Percentiles rank a stretch among this genome's conserved stretches.
Evolutionary conservation across 75 land plant genomes (phyloP).

Genomic region (Isoetes taiwanensis): DNA sequence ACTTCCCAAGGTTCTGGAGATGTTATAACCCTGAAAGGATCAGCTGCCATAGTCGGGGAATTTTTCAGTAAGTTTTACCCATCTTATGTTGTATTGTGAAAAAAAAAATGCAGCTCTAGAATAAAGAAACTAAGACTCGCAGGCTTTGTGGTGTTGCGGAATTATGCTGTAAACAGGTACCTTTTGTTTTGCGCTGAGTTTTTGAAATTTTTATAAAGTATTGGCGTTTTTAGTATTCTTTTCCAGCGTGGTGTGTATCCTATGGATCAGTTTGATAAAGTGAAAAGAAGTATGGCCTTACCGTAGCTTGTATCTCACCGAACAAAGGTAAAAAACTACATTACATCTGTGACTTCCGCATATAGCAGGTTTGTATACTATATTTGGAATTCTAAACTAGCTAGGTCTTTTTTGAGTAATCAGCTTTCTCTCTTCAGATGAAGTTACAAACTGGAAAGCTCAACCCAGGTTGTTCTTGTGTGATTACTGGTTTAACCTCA

Average conservation of each 20-base stretch:
- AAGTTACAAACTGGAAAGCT: constrained; percentile 87
- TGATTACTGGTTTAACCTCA: constrained; percentile 74
- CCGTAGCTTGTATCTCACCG: constrained; percentile 75
- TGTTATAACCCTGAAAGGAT: constrained; percentile 85
- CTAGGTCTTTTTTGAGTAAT: neutral
- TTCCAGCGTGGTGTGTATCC: constrained; percentile 91
- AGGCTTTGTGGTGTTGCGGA: neutral
- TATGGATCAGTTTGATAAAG: constrained; percentile 70
- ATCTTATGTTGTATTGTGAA: neutral
- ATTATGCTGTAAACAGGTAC: constrained; percentile 67
- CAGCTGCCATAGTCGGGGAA: constrained; percentile 94
- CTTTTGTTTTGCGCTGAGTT: neutral
- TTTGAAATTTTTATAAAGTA: neutral
- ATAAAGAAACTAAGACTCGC: neutral
- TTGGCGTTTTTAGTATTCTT: constrained; percentile 70
- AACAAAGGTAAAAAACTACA: constrained; percentile 66
- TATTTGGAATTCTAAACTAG: neutral
- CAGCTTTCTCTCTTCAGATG: constrained; percentile 25
- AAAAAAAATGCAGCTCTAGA: neutral
- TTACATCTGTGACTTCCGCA: constrained; percentile 60
- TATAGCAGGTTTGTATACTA: constrained; percentile 37
- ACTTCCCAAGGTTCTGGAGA: constrained; percentile 55
- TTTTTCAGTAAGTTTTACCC: constrained; percentile 48
- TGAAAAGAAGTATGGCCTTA: constrained; percentile 94
- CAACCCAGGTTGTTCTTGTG: constrained; percentile 88